Percentiles rank a stretch among this genome's conserved stretches.
Conservation (phyloP, 2,329 filamentous ascomycete species). For the Blumeriella jaapii region DNA sequence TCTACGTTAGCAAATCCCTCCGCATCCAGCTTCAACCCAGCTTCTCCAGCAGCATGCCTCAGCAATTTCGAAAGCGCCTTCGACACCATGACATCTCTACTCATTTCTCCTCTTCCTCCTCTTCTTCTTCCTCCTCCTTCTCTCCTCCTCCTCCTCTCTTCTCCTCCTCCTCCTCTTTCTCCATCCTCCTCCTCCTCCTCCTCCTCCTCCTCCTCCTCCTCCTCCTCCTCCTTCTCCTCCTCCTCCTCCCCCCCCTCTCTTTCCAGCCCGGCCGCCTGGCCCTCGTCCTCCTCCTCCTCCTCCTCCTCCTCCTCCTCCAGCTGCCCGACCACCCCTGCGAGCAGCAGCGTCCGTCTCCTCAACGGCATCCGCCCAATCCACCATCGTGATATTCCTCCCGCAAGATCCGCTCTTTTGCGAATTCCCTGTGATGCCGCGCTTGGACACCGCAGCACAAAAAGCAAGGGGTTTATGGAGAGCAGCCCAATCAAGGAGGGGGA, state of each 20-base stretch:
- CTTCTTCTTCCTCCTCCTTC: constrained; percentile 11
- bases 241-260: no score
- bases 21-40: constrained; percentile 43
- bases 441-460: no score
- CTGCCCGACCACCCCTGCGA: not conserved
- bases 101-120: constrained; percentile 12
- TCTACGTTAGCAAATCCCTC: constrained; percentile 49
- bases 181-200: constrained; percentile 1
- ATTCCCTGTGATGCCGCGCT: no score
- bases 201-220: constrained; percentile 5
- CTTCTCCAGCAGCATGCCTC: constrained; percentile 32
- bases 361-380: no score
- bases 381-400: no score
- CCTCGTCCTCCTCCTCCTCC: no score
- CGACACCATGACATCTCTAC: constrained; percentile 23
- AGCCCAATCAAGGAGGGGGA: no score
- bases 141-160: constrained; percentile 6
- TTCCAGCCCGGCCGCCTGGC: no score
- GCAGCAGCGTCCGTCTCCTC: no score
- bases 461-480: no score
- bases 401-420: no score
- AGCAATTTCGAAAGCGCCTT: constrained; percentile 28
- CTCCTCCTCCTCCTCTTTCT: not conserved
- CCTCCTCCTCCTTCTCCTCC: constrained; percentile 1
- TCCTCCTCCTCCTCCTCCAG: not conserved